phyloP scores from a whole-genome alignment of 176 grass and related monocot genomes.

The Oropetium thomaeum region DNA sequence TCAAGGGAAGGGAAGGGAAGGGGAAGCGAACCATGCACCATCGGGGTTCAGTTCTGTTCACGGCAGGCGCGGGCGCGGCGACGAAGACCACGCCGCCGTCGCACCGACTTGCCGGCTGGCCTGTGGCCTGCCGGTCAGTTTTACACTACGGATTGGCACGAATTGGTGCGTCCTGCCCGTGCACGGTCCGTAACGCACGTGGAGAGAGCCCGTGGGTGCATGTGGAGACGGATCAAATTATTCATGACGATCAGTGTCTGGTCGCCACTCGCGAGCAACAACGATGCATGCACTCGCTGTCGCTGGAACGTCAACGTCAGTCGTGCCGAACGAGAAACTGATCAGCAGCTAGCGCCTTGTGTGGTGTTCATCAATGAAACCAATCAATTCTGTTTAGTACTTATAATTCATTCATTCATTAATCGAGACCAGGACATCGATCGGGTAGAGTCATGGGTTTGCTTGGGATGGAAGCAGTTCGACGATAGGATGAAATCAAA shows the following conservation, averaged over 20 bases:
- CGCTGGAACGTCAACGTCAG: slow-evolving; percentile 3
- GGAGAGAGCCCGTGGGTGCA: neutral
- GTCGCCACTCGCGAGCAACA: too few species aligned
- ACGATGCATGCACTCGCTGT: too few species aligned
- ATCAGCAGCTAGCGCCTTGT: neutral
- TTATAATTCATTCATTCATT: neutral
- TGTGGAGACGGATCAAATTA: slow-evolving; percentile 10
- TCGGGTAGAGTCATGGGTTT: neutral
- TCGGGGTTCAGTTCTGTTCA: too few species aligned
- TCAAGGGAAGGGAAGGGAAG: too few species aligned
- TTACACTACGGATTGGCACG: neutral
- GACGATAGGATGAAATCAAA: neutral
- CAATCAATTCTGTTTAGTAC: slow-evolving; percentile 22
- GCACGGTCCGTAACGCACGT: neutral
- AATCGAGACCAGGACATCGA: neutral
- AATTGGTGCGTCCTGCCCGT: neutral
- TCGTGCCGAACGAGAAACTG: neutral
- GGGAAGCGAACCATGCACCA: too few species aligned
- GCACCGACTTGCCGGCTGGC: too few species aligned
- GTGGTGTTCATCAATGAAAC: neutral
- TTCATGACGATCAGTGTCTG: too few species aligned
- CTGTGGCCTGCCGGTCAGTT: neutral
- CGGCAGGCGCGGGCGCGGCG: too few species aligned
- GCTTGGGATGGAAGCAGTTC: neutral
- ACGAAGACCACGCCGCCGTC: too few species aligned